Evolutionary conservation across 164 flowering plant species (phyloP), one percentile per base, ranked within the genome.

Genomic region (Nymphaea thermarum): DNA sequence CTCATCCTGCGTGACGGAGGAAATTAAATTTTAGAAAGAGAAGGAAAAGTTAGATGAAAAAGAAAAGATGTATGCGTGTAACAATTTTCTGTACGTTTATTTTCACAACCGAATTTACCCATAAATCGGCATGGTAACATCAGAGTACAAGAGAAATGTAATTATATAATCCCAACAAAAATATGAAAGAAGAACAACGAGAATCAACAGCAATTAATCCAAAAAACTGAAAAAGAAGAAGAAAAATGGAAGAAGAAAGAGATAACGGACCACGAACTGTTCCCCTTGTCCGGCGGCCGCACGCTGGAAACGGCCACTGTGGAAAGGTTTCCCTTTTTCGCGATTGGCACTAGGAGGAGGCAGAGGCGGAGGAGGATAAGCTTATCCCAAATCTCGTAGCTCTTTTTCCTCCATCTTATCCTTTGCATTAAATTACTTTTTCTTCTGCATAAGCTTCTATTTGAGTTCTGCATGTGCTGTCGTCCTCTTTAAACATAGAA

Each of bases 281-380:
- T 5, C 57, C 57, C 57, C 12, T 14, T 51, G 8, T 15, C 57
- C 57, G 12, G 57, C 57, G 15, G 11, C 57, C 3, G 57, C 8
- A 51, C 57, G 57, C 57, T 10, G 57, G 57, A 51, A 51, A 51
- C 14, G 14, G 57, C 8, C 12, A 51, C 15, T 10, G 57, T 2
- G 57, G 57, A 51, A 51, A 15, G 12, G 57, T 25, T 25, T 25
- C 36, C 36, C 36, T 25, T 25, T 51, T 51, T 51, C 57, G 57
- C 12, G 57, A 51, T 10, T 15, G 12, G 57, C 57, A 8, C 57
- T 51, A 51, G 14, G 57, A 51, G 8, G 57, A 51, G 14, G 57
- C 36, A 25, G 53, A 45, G 11, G 53, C 7, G 12, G 55, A 51
- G 14, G 64, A 67, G 10, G 73, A 85, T n/a, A n/a, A n/a, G n/a